Conservation (phyloP, 2,329 filamentous ascomycete species). For the Fusarium sp. region DNA sequence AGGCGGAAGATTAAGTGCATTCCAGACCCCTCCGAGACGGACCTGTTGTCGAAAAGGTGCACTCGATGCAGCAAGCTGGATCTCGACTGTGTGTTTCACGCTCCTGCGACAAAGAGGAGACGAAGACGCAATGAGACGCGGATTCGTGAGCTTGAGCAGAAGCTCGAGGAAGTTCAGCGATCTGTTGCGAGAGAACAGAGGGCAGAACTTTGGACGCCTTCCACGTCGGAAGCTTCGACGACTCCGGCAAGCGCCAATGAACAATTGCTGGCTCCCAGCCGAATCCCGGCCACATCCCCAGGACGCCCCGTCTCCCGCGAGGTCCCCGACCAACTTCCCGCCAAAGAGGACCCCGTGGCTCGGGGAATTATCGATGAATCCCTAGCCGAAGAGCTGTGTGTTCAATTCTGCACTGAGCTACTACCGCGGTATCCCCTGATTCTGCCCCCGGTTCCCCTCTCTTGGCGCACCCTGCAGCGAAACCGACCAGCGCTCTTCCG, state of each 20-base stretch:
- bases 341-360: slow-evolving; percentile 7
- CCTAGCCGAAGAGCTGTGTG: slow-evolving; percentile 5
- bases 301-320: not conserved
- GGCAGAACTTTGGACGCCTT: not conserved
- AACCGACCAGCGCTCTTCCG: slow-evolving; percentile 19
- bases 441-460: not conserved
- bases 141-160: slow-evolving; percentile 23
- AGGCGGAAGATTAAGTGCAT: slow-evolving; percentile 19
- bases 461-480: not conserved
- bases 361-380: slow-evolving; percentile 5
- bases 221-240: not conserved
- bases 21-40: not conserved
- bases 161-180: slow-evolving; percentile 15
- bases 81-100: slow-evolving; percentile 15
- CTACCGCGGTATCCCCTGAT: slow-evolving; percentile 19
- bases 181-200: not conserved
- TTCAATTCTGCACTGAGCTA: slow-evolving; percentile 9
- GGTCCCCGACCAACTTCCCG: not conserved
- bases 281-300: not conserved
- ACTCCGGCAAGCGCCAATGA: not conserved
- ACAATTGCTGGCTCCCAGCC: not conserved
- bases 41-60: not conserved
- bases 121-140: slow-evolving; percentile 22
- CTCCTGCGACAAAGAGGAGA: slow-evolving; percentile 19
- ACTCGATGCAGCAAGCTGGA: slow-evolving; percentile 17